Evolutionary conservation across 768 basidiomycete genomes (phyloP).

Genomic region (Lactarius tabidus): DNA sequence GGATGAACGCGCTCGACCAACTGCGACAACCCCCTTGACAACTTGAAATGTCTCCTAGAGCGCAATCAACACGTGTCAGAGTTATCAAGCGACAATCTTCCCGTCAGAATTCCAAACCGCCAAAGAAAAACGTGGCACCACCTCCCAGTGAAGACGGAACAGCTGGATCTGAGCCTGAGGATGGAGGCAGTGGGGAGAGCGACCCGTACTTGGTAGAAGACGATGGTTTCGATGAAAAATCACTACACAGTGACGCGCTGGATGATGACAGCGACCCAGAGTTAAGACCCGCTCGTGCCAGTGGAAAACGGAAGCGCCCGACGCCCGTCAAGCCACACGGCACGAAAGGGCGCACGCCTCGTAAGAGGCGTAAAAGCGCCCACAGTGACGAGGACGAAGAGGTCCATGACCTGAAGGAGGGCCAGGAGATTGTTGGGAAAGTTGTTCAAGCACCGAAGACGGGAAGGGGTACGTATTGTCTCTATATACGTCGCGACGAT

Average conservation of each 20-base stretch:
- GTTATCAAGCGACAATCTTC: neutral
- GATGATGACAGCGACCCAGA: constrained; percentile 32
- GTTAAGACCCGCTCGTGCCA: constrained; percentile 7
- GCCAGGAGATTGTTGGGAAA: constrained; percentile 66
- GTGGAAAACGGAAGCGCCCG: constrained; percentile 32
- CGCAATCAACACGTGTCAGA: constrained; percentile 17
- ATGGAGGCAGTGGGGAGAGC: constrained; percentile 7
- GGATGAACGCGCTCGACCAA: neutral
- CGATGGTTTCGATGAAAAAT: constrained; percentile 30
- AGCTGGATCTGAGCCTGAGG: constrained; percentile 17
- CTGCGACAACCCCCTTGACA: neutral
- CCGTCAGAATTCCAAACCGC: neutral
- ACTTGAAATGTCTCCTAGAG: constrained; percentile 9
- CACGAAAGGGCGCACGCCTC: constrained; percentile 22
- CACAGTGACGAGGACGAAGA: constrained; percentile 40
- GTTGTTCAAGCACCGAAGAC: constrained; percentile 80
- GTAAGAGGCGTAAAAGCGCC: constrained; percentile 29
- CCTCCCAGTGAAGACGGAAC: neutral
- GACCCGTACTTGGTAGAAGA: constrained; percentile 27
- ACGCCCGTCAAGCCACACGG: constrained; percentile 16
- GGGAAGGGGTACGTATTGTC: constrained; percentile 57
- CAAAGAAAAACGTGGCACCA: neutral
- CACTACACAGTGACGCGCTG: constrained; percentile 36
- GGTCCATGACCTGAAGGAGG: constrained; percentile 48
- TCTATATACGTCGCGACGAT: neutral